phyloP scores from a whole-genome alignment of 495 filamentous ascomycete species.

The Podospora conica region DNA sequence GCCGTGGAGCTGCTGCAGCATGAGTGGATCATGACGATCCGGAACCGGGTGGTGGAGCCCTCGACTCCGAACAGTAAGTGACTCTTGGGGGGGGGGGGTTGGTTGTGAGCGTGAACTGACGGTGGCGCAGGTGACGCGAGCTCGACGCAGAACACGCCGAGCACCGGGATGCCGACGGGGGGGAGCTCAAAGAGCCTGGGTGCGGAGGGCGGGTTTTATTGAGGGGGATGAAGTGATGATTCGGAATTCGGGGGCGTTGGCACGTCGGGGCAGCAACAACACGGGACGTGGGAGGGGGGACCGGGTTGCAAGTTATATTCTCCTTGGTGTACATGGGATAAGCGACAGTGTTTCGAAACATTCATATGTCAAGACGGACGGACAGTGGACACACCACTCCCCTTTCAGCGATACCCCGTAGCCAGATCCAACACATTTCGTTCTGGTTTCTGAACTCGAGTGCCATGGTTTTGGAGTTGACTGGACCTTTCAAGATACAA shows the following conservation, averaged over 20 bases:
- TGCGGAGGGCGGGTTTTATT: slow-evolving; percentile 7
- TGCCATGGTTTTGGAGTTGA: not conserved
- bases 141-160: slow-evolving; percentile 34
- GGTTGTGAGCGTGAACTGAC: not conserved
- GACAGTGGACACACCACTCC: not conserved
- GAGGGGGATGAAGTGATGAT: not conserved
- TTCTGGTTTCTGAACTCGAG: not conserved
- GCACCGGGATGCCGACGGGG: slow-evolving; percentile 8
- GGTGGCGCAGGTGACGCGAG: slow-evolving; percentile 23
- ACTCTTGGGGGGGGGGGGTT: not conserved
- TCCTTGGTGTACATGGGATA: not conserved
- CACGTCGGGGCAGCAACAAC: not conserved
- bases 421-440: not conserved
- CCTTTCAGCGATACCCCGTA: not conserved
- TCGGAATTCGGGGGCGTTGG: not conserved
- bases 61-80: slow-evolving; percentile 43
- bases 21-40: slow-evolving; percentile 79
- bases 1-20: slow-evolving; percentile 90
- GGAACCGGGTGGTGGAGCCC: slow-evolving; percentile 50
- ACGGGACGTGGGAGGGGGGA: not conserved
- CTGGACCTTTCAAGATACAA: too few species aligned
- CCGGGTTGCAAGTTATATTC: not conserved
- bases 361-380: not conserved
- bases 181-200: not conserved
- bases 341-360: not conserved